These are phyloP conservation scores for Neopestalotiopsis sp. DNA, from an alignment of 2,329 filamentous ascomycete species.

Conservation along the genomic window DNA sequence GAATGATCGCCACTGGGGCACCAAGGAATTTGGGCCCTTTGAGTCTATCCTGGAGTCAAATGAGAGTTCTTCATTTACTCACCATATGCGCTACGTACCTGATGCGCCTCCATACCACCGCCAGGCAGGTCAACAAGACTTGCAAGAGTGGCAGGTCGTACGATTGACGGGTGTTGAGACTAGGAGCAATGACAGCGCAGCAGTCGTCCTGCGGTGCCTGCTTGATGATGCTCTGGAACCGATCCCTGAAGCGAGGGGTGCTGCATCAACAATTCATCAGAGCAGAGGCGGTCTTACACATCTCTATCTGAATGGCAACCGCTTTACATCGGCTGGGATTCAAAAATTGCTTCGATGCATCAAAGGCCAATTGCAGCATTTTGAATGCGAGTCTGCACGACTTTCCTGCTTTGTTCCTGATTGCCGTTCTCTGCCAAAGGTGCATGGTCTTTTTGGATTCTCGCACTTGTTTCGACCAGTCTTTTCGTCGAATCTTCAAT, in stretches of 20 bases:
- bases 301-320: constrained; percentile 57
- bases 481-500: constrained; percentile 57
- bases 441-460: constrained; percentile 51
- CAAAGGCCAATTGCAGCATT: constrained; percentile 54
- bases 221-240: constrained; percentile 28
- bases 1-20: constrained; percentile 34
- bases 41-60: constrained; percentile 53
- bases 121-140: constrained; percentile 26
- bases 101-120: constrained; percentile 52
- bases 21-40: constrained; percentile 46
- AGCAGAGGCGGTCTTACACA: constrained; percentile 53
- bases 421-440: constrained; percentile 36
- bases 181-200: constrained; percentile 39
- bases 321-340: constrained; percentile 50
- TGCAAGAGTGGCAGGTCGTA: constrained; percentile 33
- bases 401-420: constrained; percentile 29
- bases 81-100: constrained; percentile 53
- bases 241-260: constrained; percentile 22
- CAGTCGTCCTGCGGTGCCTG: constrained; percentile 37
- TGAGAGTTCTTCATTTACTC: constrained; percentile 49
- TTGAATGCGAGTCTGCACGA: constrained; percentile 55
- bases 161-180: constrained; percentile 42
- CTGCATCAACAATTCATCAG: constrained; percentile 31
- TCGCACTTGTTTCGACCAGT: constrained; percentile 58
- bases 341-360: constrained; percentile 48